These are phyloP conservation scores for Suillus placidus DNA, from an alignment of 768 basidiomycete genomes.

Conservation along the genomic window DNA sequence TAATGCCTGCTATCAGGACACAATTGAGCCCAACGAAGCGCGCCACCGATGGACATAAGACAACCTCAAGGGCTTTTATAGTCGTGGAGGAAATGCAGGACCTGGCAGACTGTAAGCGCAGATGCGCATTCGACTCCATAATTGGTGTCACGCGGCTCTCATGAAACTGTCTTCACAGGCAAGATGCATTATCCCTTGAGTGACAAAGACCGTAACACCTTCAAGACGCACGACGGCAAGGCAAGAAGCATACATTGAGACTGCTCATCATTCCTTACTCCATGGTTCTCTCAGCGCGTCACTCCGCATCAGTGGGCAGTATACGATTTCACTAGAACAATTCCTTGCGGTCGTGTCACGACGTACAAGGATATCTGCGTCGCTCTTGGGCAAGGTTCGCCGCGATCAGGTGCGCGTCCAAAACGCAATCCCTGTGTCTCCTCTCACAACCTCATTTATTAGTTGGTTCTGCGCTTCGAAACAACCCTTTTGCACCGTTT, in stretches of 20 bases:
- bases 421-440: not conserved
- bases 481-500: conserved; percentile 67
- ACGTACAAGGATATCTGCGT: conserved; percentile 58
- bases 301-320: conserved; percentile 62
- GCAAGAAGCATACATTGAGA: conserved; percentile 16
- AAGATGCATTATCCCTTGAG: conserved; percentile 18
- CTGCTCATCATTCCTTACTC: not conserved
- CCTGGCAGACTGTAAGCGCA: conserved; percentile 9
- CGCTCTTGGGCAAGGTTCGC: conserved; percentile 56
- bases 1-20: conserved; percentile 9
- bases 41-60: not conserved
- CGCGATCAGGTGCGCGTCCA: conserved; percentile 57
- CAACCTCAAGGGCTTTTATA: not conserved
- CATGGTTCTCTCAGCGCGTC: conserved; percentile 45
- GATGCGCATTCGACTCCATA: not conserved
- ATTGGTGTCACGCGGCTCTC: too few species aligned
- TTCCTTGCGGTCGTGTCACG: conserved; percentile 54
- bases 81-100: conserved; percentile 7
- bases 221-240: conserved; percentile 33
- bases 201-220: conserved; percentile 20
- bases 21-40: not conserved
- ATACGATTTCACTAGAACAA: conserved; percentile 53
- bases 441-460: conserved; percentile 1
- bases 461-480: conserved; percentile 67
- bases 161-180: conserved; percentile 9